Percentiles rank a stretch among this genome's conserved stretches.
phyloP scores from a whole-genome alignment of 1,284 basidiomycete genomes.

The Malassezia obtusa region DNA sequence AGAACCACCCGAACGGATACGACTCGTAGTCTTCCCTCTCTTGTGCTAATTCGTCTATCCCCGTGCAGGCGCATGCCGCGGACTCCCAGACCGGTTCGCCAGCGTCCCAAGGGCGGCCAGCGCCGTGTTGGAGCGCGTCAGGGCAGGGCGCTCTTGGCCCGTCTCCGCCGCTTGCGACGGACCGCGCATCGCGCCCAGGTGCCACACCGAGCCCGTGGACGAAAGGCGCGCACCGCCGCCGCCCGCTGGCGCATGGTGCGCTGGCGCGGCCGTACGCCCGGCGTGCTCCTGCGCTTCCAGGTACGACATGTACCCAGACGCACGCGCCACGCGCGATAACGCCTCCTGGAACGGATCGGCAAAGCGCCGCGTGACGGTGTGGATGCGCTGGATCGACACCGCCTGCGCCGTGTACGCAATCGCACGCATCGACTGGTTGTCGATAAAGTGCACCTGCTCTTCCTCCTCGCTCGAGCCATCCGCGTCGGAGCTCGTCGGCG shows the following conservation, averaged over 20 bases:
- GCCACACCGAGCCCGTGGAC: background rate
- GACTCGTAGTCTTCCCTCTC: conserved; percentile 7
- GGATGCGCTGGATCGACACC: conserved; percentile 33
- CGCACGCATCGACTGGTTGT: conserved; percentile 36
- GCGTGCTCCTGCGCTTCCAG: background rate
- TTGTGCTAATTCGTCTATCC: background rate
- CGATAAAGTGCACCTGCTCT: conserved; percentile 23
- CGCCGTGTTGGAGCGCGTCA: conserved; percentile 2
- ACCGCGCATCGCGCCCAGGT: background rate
- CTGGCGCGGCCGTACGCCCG: background rate
- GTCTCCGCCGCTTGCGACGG: background rate
- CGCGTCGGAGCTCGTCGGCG: conserved; percentile 14
- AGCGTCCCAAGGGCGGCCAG: background rate
- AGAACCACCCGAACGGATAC: conserved; percentile 50
- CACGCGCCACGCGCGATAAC: conserved; percentile 27
- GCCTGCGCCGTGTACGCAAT: conserved; percentile 42
- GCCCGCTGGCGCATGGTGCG: background rate
- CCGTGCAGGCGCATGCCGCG: background rate
- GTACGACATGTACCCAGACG: conserved; percentile 18
- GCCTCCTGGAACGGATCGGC: conserved; percentile 40
- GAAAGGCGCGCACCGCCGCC: background rate
- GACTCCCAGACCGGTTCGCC: background rate
- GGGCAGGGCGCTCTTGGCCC: background rate
- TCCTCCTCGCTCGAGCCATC: conserved; percentile 6
- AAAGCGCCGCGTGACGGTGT: conserved; percentile 40